These are phyloP conservation scores for Dactylellina parvicollis DNA, from an alignment of 2,329 filamentous ascomycete genomes.

Conservation along the genomic window DNA sequence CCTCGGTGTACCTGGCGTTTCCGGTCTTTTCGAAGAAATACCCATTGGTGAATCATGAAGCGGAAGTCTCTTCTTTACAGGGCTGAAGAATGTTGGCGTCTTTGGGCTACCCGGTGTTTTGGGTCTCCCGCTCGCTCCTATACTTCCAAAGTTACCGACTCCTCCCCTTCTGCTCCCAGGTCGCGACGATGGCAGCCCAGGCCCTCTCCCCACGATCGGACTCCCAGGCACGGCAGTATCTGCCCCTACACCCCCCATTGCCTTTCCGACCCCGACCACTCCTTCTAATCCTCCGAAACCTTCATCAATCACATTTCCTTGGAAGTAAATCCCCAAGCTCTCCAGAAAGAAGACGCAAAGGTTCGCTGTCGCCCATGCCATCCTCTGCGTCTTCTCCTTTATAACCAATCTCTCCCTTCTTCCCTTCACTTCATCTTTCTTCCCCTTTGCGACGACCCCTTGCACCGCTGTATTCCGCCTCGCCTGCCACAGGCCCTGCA, in stretches of 20 bases:
- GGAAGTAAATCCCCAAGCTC: constrained; percentile 86
- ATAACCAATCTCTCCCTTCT: constrained; percentile 72
- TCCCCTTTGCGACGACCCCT: constrained; percentile 70
- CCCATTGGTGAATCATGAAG: constrained; percentile 28
- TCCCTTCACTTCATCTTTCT: constrained; percentile 69
- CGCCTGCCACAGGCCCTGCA: constrained; percentile 87
- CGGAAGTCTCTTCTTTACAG: constrained; percentile 26
- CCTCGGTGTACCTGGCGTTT: constrained; percentile 36
- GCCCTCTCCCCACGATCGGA: constrained; percentile 8
- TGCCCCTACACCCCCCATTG: neutral
- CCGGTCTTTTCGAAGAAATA: constrained; percentile 18
- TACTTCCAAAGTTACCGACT: constrained; percentile 10
- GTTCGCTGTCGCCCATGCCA: constrained; percentile 88
- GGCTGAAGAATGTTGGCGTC: constrained; percentile 41
- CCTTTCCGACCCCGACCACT: constrained; percentile 55
- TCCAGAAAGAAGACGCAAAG: constrained; percentile 88
- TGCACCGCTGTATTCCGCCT: constrained; percentile 74
- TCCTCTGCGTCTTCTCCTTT: constrained; percentile 76
- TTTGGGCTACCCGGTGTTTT: constrained; percentile 42
- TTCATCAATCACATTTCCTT: constrained; percentile 84
- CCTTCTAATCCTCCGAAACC: constrained; percentile 80
- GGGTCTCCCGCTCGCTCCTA: constrained; percentile 13
- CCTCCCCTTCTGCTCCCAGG: constrained; percentile 19
- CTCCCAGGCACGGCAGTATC: constrained; percentile 23
- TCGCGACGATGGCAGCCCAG: neutral